A percentile compares a stretch with the other conserved stretches of the same genome.
phyloP scores from a whole-genome alignment of 139 green algal genomes.

The Ostreobium quekettii region DNA sequence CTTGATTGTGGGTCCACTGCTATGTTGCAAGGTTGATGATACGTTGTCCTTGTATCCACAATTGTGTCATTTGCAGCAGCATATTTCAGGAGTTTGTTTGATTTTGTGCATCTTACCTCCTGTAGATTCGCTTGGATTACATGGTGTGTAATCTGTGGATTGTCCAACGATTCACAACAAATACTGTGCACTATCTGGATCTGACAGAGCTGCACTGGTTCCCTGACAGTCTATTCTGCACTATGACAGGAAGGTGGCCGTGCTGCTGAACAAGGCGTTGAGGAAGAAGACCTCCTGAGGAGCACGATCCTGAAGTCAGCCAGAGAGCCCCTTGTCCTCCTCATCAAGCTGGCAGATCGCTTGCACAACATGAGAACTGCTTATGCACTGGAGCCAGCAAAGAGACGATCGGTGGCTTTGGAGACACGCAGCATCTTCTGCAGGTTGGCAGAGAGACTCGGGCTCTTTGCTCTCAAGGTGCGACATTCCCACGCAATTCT shows the following conservation, averaged over 20 bases:
- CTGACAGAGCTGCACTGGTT: neutral
- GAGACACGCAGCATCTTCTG: constrained; percentile 89
- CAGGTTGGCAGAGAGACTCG: constrained; percentile 83
- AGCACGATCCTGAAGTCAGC: constrained; percentile 67
- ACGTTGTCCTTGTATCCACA: too few relatives aligned
- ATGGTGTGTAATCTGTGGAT: neutral
- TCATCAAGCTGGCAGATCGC: constrained; percentile 89
- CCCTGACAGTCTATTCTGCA: neutral
- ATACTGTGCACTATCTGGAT: neutral
- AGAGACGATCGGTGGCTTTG: constrained; percentile 61
- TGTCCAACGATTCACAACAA: neutral
- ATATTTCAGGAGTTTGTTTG: neutral
- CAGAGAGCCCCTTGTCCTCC: constrained; percentile 74
- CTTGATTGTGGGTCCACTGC: too few relatives aligned
- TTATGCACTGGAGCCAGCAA: constrained; percentile 62
- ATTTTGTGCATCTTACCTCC: neutral
- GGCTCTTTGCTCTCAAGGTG: constrained; percentile 84
- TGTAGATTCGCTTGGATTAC: neutral
- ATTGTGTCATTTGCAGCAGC: too few relatives aligned
- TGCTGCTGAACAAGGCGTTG: neutral
- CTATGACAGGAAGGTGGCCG: neutral
- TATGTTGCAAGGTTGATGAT: too few relatives aligned
- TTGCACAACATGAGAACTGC: constrained; percentile 96
- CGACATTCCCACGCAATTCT: neutral
- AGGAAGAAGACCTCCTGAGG: constrained; percentile 41